These are phyloP conservation scores for Pseudogymnoascus sp. DNA, from an alignment of 2,329 filamentous ascomycete genomes.

Conservation along the genomic window DNA sequence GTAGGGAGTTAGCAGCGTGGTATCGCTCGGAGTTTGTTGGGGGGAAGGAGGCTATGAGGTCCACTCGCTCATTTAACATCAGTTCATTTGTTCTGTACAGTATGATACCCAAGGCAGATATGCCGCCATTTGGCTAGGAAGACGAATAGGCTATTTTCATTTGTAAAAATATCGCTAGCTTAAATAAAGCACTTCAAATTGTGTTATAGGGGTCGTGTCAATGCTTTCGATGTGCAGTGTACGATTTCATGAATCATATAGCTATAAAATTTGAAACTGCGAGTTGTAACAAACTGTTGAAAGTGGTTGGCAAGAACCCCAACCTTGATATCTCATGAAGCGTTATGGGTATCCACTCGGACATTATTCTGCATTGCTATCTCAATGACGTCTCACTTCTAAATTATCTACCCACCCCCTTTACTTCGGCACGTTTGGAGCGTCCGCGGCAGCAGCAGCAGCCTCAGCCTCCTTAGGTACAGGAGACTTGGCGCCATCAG, in stretches of 20 bases:
- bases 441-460: constrained; percentile 32
- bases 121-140: constrained; percentile 10
- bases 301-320: neutral
- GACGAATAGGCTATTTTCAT: constrained; percentile 7
- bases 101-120: constrained; percentile 15
- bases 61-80: constrained; percentile 13
- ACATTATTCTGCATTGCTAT: constrained; percentile 11
- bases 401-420: constrained; percentile 16
- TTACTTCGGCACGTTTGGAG: constrained; percentile 34
- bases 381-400: constrained; percentile 6
- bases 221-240: neutral
- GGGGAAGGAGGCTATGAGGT: constrained; percentile 3
- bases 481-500: constrained; percentile 19
- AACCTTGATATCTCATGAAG: neutral
- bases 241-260: neutral
- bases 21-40: constrained; percentile 4
- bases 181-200: constrained; percentile 1
- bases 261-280: neutral
- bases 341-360: neutral
- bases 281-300: neutral
- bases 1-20: neutral
- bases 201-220: neutral
- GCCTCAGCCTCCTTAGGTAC: constrained; percentile 22
- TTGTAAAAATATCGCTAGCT: constrained; percentile 5
- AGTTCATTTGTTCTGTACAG: constrained; percentile 16